Base-by-base conservation (phyloP, 1,284 basidiomycete genomes). In the Boletellus dicymbophilus region DNA sequence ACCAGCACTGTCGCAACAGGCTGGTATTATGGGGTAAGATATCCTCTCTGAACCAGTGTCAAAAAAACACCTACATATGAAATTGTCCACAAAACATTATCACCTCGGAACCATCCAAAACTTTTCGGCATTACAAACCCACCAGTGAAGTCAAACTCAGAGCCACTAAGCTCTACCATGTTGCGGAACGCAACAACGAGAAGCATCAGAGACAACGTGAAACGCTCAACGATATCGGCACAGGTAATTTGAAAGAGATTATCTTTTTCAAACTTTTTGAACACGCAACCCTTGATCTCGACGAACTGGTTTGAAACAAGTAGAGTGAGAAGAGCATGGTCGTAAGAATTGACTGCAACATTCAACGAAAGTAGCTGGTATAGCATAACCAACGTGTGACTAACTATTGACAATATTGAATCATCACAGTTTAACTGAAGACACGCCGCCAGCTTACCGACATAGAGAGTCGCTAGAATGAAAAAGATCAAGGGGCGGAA, bases 241-340 rank as follows among this genome's bases (percentile, higher is more conserved):
- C 95, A 98, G 49, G 95, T 97, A 56, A 99, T 95, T 69, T 99
- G 97, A 67, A 99, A 98, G n/a, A 99, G 80, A 63, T 93, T 98
- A 64, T 99, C 97, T 70, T 98, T 99, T 68, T 99, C 97, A 61
- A 99, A 99, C 68, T 93, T 98, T 72, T 99, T 99, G 82, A 99
- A 99, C 0, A 99, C 97, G 60, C 90, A 95, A 33, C 96, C 95
- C 72, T 99, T 99, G 73, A 99, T 99, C 73, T 99, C 97, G 41
- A 99, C 96, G 65, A 99, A 99, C 68, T 99, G 97, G 68, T 99
- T 99, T 38, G 94, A 98, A 37, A 99, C 85, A 6, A 99, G 79
- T 0, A 99, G 80, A 0, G 96, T 98, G 28, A 99, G 79, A 13
- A 99, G 82, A 1, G 95, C 90, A 65, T 99, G 93, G 70, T 98